Evolutionary conservation across 1,139 yeast species (phyloP).

Genomic region (Geotrichum restrictum): DNA sequence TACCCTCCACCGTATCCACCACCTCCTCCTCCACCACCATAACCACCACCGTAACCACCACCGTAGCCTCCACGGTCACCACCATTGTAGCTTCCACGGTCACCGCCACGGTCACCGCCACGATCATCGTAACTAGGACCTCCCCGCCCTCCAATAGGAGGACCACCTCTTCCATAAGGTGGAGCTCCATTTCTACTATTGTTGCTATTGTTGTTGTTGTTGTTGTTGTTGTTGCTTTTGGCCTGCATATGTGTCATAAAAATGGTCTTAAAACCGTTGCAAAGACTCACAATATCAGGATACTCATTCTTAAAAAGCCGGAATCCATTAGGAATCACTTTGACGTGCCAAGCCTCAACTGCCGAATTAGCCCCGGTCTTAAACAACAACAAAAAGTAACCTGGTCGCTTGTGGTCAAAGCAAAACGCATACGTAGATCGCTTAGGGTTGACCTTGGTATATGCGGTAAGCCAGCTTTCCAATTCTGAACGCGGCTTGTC

Average conservation of each 20-base stretch:
- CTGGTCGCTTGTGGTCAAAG: constrained; percentile 86
- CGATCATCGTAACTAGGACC: constrained; percentile 6
- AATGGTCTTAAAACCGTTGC: constrained; percentile 85
- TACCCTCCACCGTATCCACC: neutral
- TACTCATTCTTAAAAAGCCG: constrained; percentile 73
- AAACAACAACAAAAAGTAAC: constrained; percentile 83
- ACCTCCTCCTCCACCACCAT: neutral
- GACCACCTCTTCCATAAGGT: neutral
- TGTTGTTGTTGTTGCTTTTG: neutral
- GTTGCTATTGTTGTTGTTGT: neutral
- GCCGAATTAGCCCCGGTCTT: constrained; percentile 71
- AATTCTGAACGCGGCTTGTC: constrained; percentile 78
- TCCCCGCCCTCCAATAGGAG: neutral
- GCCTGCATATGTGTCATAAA: constrained; percentile 26
- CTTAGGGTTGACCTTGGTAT: constrained; percentile 85
- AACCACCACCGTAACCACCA: neutral
- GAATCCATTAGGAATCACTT: constrained; percentile 81
- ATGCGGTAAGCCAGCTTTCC: constrained; percentile 80
- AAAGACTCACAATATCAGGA: constrained; percentile 79
- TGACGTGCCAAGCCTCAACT: constrained; percentile 83
- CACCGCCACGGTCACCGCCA: constrained; percentile 3
- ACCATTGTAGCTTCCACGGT: constrained; percentile 2
- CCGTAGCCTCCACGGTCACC: neutral
- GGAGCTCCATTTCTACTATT: neutral
- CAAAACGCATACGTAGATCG: constrained; percentile 90